Evolutionary conservation across 2,329 filamentous ascomycete species (phyloP).

Genomic region (Aureobasidium sp.): DNA sequence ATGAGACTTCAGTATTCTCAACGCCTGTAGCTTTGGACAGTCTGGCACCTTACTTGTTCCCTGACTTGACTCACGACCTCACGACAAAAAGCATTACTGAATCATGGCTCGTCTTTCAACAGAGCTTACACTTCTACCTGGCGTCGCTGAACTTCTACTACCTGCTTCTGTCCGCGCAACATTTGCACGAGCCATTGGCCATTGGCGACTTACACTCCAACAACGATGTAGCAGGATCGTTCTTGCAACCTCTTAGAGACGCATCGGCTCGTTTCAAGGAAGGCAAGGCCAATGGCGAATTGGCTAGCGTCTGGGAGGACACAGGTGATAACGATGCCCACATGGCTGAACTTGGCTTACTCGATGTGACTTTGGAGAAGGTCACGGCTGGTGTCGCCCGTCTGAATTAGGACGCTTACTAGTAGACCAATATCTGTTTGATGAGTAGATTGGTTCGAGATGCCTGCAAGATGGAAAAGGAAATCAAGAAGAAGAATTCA

Average conservation of each 20-base stretch:
- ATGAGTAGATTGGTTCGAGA: not conserved
- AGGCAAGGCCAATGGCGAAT: conserved; percentile 27
- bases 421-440: no score
- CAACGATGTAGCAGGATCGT: conserved; percentile 33
- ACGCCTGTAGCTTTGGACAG: conserved; percentile 39
- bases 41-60: conserved; percentile 45
- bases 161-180: conserved; percentile 42
- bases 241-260: conserved; percentile 34
- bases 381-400: conserved; percentile 23
- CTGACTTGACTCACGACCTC: conserved; percentile 36
- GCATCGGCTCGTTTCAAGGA: conserved; percentile 29
- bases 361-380: conserved; percentile 25
- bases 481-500: no score
- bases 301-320: conserved; percentile 28
- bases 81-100: conserved; percentile 29
- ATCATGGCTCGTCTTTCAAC: conserved; percentile 38
- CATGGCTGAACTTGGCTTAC: conserved; percentile 25
- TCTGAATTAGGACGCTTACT: conserved; percentile 17
- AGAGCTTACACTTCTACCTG: conserved; percentile 46
- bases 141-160: conserved; percentile 52
- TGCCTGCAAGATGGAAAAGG: no score
- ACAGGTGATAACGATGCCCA: conserved; percentile 28
- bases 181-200: conserved; percentile 39
- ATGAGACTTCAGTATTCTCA: conserved; percentile 33
- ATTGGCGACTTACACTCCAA: conserved; percentile 35